Evolutionary conservation across 164 flowering plant species (phyloP).

Genomic region (Vitis rupestris): DNA sequence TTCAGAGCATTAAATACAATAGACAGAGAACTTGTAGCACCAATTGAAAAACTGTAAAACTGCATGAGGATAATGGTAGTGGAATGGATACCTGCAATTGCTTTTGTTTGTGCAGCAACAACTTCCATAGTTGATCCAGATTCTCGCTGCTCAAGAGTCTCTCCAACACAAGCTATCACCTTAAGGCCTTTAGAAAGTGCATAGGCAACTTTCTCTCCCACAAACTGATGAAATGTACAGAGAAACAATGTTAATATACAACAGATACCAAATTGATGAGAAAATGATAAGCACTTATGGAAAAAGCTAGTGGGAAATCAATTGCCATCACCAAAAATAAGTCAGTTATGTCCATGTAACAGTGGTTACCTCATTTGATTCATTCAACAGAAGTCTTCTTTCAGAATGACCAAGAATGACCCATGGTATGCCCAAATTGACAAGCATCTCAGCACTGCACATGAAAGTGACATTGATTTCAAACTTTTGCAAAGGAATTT

Average conservation of each 20-base stretch:
- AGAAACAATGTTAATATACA: neutral
- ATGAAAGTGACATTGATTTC: conserved; percentile 6
- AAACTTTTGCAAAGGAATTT: neutral
- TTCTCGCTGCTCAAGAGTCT: conserved; percentile 72
- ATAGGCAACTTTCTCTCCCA: conserved; percentile 65
- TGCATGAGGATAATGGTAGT: no score
- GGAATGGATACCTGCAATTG: conserved; percentile 50
- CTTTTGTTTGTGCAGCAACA: conserved; percentile 72
- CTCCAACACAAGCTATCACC: conserved; percentile 74
- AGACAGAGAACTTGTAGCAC: neutral
- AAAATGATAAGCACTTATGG: neutral
- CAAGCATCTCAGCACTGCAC: conserved; percentile 68
- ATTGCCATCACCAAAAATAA: neutral
- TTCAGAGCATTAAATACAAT: no score
- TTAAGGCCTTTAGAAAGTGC: conserved; percentile 68
- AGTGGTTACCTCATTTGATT: conserved; percentile 51
- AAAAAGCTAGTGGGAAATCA: neutral
- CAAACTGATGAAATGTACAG: conserved; percentile 32
- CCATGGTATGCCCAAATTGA: conserved; percentile 59
- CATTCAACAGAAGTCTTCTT: conserved; percentile 50
- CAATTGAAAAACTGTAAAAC: neutral
- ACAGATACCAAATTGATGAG: neutral
- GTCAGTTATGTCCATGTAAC: neutral
- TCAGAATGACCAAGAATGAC: conserved; percentile 76
- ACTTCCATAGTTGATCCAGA: conserved; percentile 58